Base-by-base conservation (phyloP, 192 early-diverging fungal genomes). In the Linnemannia elongata region DNA sequence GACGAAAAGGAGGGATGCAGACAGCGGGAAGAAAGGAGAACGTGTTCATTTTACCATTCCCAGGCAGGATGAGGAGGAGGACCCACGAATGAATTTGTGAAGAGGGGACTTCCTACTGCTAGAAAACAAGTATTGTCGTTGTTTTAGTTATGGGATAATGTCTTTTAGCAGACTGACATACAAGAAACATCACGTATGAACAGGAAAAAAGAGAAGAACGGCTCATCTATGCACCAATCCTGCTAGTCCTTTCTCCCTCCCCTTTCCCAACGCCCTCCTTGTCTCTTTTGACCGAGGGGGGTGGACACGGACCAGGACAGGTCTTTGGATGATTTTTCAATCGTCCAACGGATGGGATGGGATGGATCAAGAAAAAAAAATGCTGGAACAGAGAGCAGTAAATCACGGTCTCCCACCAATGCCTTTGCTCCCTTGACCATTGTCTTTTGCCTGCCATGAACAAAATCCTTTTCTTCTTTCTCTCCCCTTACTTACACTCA, bases 221-320 rank as follows among this genome's bases (percentile, higher is more conserved):
- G 60, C 60, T 66, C 60, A 66, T 66, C 60, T 33, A 66, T 66
- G n/a, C 60, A 33, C 60, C 60, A 66, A 66, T 33, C n/a, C 27
- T 30, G 13, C 60, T 66, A 13, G 60, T 33, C 60, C 30, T 22
- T 52, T 4, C 49, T 52, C 49, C 6, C 10, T n/a, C 44, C n/a
- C 45, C 13, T 47, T 47, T 72, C 39, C 15, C 72, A 74, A 47
- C 72, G 72, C 41, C 45, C 33, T 72, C 30, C 44, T 41, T 39
- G 38, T 39, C 4, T 47, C 30, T 73, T 41, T 15, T 24, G 42
- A 73, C 42, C 27, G 42, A 72, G 39, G 42, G 71, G 71, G 9
- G 8, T 6, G 72, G 72, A 45, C 41, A 45, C 60, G 60, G 60
- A 33, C 60, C 22, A 73, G 41, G 24, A 47, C 13, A 47, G 41